A percentile compares a stretch with the other conserved stretches of the same genome.
Conservation (phyloP, 495 filamentous ascomycete species). For the Talaromyces thailandensis region DNA sequence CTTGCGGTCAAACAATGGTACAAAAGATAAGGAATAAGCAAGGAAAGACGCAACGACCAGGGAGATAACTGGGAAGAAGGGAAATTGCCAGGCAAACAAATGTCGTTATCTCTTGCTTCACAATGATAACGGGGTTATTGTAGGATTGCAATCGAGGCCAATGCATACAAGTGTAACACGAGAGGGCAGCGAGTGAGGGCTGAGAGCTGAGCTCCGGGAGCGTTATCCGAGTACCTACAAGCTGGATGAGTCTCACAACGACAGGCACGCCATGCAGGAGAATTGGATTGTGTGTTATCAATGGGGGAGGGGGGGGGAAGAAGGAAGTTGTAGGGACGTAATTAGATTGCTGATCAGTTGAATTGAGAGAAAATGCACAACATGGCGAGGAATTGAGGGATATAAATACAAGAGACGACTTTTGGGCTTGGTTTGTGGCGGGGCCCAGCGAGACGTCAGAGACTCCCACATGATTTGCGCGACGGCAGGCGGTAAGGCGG, state of each 20-base stretch:
- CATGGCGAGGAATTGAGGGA: background rate
- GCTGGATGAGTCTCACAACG: background rate
- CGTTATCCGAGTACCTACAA: slow-evolving; percentile 5
- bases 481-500: slow-evolving; percentile 4
- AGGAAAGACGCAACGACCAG: background rate
- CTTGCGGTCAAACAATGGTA: background rate
- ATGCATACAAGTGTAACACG: background rate
- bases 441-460: slow-evolving; percentile 3
- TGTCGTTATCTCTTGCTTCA: background rate
- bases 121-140: background rate
- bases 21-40: background rate
- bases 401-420: background rate
- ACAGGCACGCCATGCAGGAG: slow-evolving; percentile 7
- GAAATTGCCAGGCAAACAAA: background rate
- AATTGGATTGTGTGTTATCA: background rate
- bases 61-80: background rate
- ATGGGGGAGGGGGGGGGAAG: too few species aligned
- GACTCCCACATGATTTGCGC: background rate
- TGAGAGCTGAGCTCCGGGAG: slow-evolving; percentile 1
- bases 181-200: background rate
- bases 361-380: background rate
- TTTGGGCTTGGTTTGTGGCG: background rate
- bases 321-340: background rate
- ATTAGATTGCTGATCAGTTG: background rate
- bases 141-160: slow-evolving; percentile 1